These are phyloP conservation scores for Coemansia sp. DNA, from an alignment of 192 early-diverging fungal genomes.

Conservation along the genomic window DNA sequence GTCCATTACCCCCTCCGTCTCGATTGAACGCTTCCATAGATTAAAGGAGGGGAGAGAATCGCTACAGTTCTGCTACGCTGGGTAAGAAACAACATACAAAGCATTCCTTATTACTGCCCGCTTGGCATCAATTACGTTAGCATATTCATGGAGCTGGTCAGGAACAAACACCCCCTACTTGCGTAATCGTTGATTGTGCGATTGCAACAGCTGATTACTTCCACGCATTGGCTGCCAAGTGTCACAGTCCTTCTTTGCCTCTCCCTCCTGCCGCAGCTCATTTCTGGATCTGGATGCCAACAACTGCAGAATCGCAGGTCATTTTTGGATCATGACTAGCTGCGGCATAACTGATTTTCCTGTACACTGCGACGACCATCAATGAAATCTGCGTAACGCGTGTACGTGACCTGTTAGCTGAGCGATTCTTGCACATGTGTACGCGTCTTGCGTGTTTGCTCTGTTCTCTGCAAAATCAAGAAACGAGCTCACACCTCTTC, in stretches of 20 bases:
- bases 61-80: not conserved
- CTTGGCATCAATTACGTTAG: not conserved
- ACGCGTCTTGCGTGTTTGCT: not conserved
- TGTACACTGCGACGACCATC: not conserved
- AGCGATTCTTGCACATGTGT: not conserved
- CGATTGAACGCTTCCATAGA: not conserved
- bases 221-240: not conserved
- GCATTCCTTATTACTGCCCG: not conserved
- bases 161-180: too few species aligned
- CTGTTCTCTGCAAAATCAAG: constrained; percentile 1
- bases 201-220: not conserved
- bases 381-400: not conserved
- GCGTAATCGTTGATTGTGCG: constrained; percentile 1
- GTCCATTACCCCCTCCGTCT: not conserved
- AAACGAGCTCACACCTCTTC: not conserved
- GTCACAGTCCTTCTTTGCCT: too few species aligned
- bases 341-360: not conserved
- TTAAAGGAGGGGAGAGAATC: not conserved
- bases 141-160: not conserved
- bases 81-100: not conserved
- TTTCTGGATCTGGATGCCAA: not conserved
- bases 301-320: not conserved
- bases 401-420: not conserved
- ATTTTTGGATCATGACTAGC: not conserved
- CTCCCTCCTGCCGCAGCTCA: too few species aligned